Evolutionary conservation across 192 early-diverging fungal genomes (phyloP), one percentile per base, ranked within the genome.

Genomic region (Backusella macrospora): DNA sequence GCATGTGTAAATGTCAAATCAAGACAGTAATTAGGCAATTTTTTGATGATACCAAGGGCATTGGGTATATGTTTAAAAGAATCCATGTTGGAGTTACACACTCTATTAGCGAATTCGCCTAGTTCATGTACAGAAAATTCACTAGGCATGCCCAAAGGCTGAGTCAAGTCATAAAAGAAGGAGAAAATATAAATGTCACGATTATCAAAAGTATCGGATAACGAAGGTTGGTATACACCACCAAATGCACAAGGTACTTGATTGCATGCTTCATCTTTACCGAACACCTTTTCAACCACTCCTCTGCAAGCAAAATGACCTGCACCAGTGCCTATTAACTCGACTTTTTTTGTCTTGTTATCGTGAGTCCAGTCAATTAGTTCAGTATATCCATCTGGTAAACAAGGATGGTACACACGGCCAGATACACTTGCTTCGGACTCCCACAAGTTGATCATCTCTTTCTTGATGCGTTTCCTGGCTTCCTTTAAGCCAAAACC

Each of bases 121-220:
- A 97, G 71, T 29, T 95, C 88, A 8, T 75, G 76, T 10, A 96
- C 83, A 34, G 86, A 86, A 79, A 97, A 96, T 44, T 91, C 89
- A 44, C 86, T 81, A 34, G 86, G 86, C 62, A 91, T 85, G 38
- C 90, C 91, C 14, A 93, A 84, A 5, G 92, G 92, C 42, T 89
- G 81, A 0, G 91, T 88, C 47, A 92, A 87, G 77, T 99, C 98
- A 84, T 94, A 99, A 77, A 99, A 97, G 88, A 91, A 99, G 23
- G 94, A 96, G 82, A 99, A 98, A 12, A 94, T 92, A 80, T 96
- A 97, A 34, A 99, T 89, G 45, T 96, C 95, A 38, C 90, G 84
- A 1, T 79, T 71, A 16, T 81, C 79, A 80, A 96, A 96, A 2
- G 89, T 87, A 62, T 85, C 76, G 14, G 75, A 68, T 6, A 98